A percentile compares a stretch with the other conserved stretches of the same genome.
These are phyloP conservation scores for Trametes polyzona DNA, from an alignment of 1,284 basidiomycete species.

Conservation along the genomic window DNA sequence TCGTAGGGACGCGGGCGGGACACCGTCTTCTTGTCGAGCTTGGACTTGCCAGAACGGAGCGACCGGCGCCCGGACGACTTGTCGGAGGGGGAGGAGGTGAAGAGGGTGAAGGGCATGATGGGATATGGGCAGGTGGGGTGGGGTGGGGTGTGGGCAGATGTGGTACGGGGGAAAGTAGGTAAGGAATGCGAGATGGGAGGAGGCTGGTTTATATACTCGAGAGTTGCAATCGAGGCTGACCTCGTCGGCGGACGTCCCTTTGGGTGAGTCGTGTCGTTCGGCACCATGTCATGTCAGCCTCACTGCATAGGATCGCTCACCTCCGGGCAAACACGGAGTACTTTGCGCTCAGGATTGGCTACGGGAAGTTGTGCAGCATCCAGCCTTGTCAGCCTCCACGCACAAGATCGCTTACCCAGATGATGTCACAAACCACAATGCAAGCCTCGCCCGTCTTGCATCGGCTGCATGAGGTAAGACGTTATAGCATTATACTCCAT, in stretches of 20 bases:
- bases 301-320: too few species aligned
- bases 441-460: too few species aligned
- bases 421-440: too few species aligned
- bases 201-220: not conserved
- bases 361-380: too few species aligned
- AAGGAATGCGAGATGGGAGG: not conserved
- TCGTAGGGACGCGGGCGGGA: not conserved
- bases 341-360: too few species aligned
- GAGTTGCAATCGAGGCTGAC: not conserved
- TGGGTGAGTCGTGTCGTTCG: not conserved
- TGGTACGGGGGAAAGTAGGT: not conserved
- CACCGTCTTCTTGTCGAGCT: not conserved
- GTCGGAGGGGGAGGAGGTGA: not conserved
- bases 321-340: too few species aligned
- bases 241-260: not conserved
- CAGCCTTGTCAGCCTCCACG: too few species aligned
- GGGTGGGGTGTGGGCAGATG: not conserved
- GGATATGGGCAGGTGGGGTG: not conserved
- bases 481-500: too few species aligned
- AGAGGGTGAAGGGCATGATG: not conserved
- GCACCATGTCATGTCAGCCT: not conserved
- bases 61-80: not conserved
- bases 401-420: too few species aligned
- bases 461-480: too few species aligned
- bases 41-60: not conserved